Evolutionary conservation across 2,329 filamentous ascomycete genomes (phyloP).

Genomic region (Daldinia eschscholtzii): DNA sequence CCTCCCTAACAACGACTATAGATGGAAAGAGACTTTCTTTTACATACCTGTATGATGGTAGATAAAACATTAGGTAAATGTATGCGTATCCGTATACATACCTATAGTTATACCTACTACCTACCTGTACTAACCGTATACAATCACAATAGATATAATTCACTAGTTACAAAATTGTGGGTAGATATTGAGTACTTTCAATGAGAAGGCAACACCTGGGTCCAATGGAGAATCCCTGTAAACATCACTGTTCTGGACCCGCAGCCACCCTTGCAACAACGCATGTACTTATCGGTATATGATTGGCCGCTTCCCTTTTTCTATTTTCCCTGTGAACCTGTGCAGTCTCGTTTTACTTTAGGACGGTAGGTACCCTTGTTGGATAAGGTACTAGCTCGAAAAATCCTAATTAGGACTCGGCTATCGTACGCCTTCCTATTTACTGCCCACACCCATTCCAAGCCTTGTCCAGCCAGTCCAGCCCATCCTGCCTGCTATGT

Average conservation of each 20-base stretch:
- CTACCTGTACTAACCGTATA: neutral
- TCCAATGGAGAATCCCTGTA: slow-evolving; percentile 26
- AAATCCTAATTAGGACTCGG: slow-evolving; percentile 12
- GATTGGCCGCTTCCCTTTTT: slow-evolving; percentile 35
- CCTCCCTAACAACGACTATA: no score
- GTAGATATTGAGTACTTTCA: slow-evolving; percentile 19
- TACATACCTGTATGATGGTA: no score
- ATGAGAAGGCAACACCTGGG: slow-evolving; percentile 21
- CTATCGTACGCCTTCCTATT: slow-evolving; percentile 10
- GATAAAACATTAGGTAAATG: no score
- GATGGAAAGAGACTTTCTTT: no score
- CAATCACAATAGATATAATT: slow-evolving; percentile 5
- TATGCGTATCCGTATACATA: neutral
- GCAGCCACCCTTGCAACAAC: slow-evolving; percentile 22
- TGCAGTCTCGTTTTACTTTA: neutral
- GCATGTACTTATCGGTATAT: slow-evolving; percentile 24
- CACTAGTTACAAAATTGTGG: slow-evolving; percentile 2
- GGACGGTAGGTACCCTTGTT: neutral
- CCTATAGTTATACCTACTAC: neutral
- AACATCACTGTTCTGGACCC: slow-evolving; percentile 38
- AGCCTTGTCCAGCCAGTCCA: neutral
- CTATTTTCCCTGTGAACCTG: slow-evolving; percentile 2
- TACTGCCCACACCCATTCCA: neutral
- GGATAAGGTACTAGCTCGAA: slow-evolving; percentile 13
- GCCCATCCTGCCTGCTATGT: slow-evolving; percentile 4